phyloP scores from a whole-genome alignment of 2,329 filamentous ascomycete genomes.

The Aspergillaceae sp. region DNA sequence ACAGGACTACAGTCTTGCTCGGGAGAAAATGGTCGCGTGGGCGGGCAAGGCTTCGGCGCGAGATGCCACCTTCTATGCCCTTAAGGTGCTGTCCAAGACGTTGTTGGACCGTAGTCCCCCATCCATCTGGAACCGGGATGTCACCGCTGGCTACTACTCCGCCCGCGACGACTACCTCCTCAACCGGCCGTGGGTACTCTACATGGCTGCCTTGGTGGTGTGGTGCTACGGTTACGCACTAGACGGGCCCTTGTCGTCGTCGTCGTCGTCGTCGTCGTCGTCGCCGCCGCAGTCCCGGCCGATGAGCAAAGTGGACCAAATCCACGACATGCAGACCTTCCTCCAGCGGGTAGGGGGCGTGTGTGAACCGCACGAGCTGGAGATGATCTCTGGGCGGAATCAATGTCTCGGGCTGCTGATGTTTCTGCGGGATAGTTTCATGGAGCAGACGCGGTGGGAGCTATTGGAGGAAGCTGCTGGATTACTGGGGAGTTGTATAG shows the following conservation, averaged over 20 bases:
- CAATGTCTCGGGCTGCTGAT: conserved; percentile 72
- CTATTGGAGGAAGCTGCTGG: conserved; percentile 78
- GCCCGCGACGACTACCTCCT: conserved; percentile 82
- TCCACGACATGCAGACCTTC: conserved; percentile 70
- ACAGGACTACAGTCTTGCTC: conserved; percentile 70
- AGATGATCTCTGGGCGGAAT: conserved; percentile 66
- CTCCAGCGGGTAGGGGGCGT: conserved; percentile 65
- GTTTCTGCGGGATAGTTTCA: conserved; percentile 72
- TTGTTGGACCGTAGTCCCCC: conserved; percentile 37
- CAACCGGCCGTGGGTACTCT: conserved; percentile 90
- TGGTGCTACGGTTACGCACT: conserved; percentile 93
- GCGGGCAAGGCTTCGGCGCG: conserved; percentile 79
- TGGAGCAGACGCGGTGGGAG: conserved; percentile 72
- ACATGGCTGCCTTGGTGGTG: conserved; percentile 82
- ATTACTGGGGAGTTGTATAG: conserved; percentile 71
- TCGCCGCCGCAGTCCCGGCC: conserved; percentile 43
- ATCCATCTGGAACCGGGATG: conserved; percentile 30
- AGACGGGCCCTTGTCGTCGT: conserved; percentile 61
- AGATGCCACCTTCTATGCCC: conserved; percentile 84
- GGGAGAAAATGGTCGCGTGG: conserved; percentile 85
- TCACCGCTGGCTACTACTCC: conserved; percentile 53
- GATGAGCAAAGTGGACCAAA: conserved; percentile 53
- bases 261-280: conserved; percentile 34
- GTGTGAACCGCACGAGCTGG: conserved; percentile 66
- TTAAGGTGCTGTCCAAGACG: conserved; percentile 72